phyloP scores from a whole-genome alignment of 768 basidiomycete genomes.

The Obba rivulosa region DNA sequence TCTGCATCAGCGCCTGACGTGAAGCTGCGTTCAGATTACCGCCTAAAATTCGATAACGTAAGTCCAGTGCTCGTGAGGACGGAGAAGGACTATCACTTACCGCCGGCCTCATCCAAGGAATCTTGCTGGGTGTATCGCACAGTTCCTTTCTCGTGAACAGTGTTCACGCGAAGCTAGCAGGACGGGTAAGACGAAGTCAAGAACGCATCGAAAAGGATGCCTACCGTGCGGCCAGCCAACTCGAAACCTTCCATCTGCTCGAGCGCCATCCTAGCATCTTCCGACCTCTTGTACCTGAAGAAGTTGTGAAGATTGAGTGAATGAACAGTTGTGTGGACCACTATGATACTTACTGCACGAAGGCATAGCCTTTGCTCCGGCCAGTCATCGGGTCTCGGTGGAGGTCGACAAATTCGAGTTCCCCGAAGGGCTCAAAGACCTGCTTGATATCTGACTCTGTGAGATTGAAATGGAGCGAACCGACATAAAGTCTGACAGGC shows the following conservation, averaged over 20 bases:
- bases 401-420: slow-evolving; percentile 96
- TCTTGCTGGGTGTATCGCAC: slow-evolving; percentile 71
- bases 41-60: slow-evolving; percentile 38
- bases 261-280: slow-evolving; percentile 94
- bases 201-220: slow-evolving; percentile 22
- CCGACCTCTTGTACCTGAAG: slow-evolving; percentile 79
- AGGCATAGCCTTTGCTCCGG: slow-evolving; percentile 95
- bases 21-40: slow-evolving; percentile 98
- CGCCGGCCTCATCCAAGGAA: slow-evolving; percentile 85
- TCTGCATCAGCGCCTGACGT: slow-evolving; percentile 99
- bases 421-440: slow-evolving; percentile 98
- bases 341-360: slow-evolving; percentile 80
- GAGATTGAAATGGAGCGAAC: slow-evolving; percentile 94
- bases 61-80: not conserved
- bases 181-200: slow-evolving; percentile 10
- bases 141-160: slow-evolving; percentile 87
- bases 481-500: slow-evolving; percentile 80
- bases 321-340: not conserved
- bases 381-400: slow-evolving; percentile 94
- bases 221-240: slow-evolving; percentile 87
- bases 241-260: slow-evolving; percentile 99
- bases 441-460: slow-evolving; percentile 96
- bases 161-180: slow-evolving; percentile 77
- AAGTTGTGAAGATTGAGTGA: slow-evolving; percentile 1
- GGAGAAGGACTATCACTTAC: slow-evolving; percentile 36